A percentile compares a stretch with the other conserved stretches of the same genome.
These are phyloP conservation scores for Nidularia pulvinata DNA, from an alignment of 768 basidiomycete genomes.

Conservation along the genomic window DNA sequence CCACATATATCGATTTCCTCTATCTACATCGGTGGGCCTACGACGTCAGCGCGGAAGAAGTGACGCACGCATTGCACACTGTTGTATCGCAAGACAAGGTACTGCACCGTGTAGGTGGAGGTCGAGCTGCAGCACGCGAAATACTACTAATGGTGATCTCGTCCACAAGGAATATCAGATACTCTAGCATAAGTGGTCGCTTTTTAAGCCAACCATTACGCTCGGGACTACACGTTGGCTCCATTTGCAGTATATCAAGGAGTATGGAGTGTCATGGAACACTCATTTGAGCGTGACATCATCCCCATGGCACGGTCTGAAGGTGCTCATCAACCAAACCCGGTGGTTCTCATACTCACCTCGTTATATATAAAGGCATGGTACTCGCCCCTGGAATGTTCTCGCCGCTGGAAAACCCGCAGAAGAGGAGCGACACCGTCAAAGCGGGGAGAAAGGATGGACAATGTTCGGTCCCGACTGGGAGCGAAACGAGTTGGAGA, in stretches of 20 bases:
- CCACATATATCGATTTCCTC: conserved; percentile 23
- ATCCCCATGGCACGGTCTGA: conserved; percentile 35
- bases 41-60: conserved; percentile 47
- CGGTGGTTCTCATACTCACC: conserved; percentile 14
- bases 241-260: conserved; percentile 54
- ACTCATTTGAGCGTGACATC: conserved; percentile 48
- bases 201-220: conserved; percentile 40
- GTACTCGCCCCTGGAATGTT: conserved; percentile 19
- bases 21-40: conserved; percentile 47
- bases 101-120: conserved; percentile 29
- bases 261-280: conserved; percentile 31
- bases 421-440: conserved; percentile 16
- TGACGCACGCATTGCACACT: conserved; percentile 52
- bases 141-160: too few species aligned
- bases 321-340: conserved; percentile 26
- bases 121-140: too few species aligned
- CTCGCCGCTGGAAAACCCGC: too few species aligned
- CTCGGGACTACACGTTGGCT: conserved; percentile 37
- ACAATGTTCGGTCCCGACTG: conserved; percentile 12
- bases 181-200: conserved; percentile 43
- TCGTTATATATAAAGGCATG: conserved; percentile 21
- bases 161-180: conserved; percentile 26
- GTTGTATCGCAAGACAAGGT: conserved; percentile 52
- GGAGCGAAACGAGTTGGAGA: conserved; percentile 30
- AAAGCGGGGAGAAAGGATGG: conserved; percentile 21